phyloP scores from a whole-genome alignment of 208 protist species.

The Acanthamoeba culbertsoni region DNA sequence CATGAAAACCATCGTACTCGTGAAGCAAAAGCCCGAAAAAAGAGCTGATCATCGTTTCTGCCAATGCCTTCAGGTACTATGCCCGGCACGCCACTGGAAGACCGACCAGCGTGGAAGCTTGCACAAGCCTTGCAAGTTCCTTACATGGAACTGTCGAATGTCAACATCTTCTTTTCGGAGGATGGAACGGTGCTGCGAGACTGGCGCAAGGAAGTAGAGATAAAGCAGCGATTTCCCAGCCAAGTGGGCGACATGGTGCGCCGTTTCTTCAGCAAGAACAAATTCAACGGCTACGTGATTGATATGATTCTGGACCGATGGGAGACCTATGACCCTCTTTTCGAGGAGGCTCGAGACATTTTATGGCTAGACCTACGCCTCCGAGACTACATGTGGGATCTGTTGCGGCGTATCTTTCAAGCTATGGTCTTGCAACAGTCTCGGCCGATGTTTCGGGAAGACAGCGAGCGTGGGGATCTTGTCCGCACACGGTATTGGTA shows the following conservation, averaged over 20 bases:
- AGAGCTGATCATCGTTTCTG: too few species aligned
- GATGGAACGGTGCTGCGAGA: background rate
- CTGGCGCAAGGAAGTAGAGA: background rate
- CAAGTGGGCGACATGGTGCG: constrained; percentile 11
- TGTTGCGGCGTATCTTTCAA: background rate
- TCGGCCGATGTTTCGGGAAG: background rate
- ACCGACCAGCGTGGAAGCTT: background rate
- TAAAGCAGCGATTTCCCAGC: background rate
- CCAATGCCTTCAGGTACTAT: background rate
- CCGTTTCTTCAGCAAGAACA: constrained; percentile 46
- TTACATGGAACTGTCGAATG: constrained; percentile 17
- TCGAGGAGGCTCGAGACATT: background rate
- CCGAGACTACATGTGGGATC: background rate
- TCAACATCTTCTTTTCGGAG: background rate
- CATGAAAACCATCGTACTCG: too few species aligned
- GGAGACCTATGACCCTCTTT: constrained; percentile 24
- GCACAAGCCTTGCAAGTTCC: background rate
- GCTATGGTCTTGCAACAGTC: background rate
- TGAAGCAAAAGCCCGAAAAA: too few species aligned
- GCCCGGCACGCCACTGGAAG: constrained; percentile 5
- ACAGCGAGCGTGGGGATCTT: background rate
- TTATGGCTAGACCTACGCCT: background rate
- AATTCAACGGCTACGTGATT: constrained; percentile 35
- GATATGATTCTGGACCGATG: constrained; percentile 24
- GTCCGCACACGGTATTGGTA: background rate